Evolutionary conservation across 345 rosid genomes (phyloP), one percentile per base, ranked within the genome.

Genomic region (Hibiscus syriacus): DNA sequence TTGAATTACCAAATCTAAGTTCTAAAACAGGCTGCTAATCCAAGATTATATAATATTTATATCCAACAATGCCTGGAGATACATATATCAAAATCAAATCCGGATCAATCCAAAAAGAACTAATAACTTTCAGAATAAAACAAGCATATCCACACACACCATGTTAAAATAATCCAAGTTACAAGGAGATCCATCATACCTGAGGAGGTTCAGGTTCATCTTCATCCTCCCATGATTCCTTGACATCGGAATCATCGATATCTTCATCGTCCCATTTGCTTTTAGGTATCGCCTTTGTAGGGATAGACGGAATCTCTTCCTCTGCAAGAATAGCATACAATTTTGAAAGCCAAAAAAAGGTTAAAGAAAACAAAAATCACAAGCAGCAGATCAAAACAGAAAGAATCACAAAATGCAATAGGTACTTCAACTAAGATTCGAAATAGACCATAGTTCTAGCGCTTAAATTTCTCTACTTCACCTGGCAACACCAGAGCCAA

Each of bases 181-280:
- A 72, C 8, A 49, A 72, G 48, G 8, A 58, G 34, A 71, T 49
- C 46, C 59, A 50, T 52, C 83, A 71, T 87, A 92, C 98, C 75
- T 69, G 80, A 75, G 84, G 80, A 59, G 85, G 87, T 75, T 88
- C 92, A 70, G 85, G 86, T 74, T 91, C 93, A 69, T 92, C 94
- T 39, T 94, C 98, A 77, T 92, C 98, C 73, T 94, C 99, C 98
- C 98, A 94, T 6, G 99, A 94, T 43, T 94, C 99, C 78, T 92
- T 94, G 56, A 94, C 80, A 73, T 86, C 93, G 75, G 76, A 55
- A 14, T 89, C 97, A 73, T 94, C 96, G 46, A 79, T 84, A 74
- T 94, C 98, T 69, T 94, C 98, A 70, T 85, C 99, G 67, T 92
- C 96, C 98, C 98, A 95, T 4, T 71, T 76, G 46, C 69, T 88